These are phyloP conservation scores for Penicillium sp. DNA, from an alignment of 2,329 filamentous ascomycete genomes.

Conservation along the genomic window DNA sequence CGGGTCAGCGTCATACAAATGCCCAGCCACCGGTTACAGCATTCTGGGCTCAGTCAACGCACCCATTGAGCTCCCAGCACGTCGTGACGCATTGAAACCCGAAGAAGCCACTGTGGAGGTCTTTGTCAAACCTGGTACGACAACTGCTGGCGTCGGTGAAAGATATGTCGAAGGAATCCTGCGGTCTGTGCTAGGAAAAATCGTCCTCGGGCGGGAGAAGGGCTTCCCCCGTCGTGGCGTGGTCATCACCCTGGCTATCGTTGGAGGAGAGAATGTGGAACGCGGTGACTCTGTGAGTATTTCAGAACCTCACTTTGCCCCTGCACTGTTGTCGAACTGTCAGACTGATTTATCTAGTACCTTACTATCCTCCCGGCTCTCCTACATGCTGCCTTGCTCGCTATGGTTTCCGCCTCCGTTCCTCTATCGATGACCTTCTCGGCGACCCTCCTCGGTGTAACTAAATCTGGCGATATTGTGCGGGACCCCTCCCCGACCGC, in stretches of 20 bases:
- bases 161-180: constrained; percentile 70
- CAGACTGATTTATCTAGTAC: constrained; percentile 53
- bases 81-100: constrained; percentile 78
- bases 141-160: constrained; percentile 79
- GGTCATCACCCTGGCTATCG: constrained; percentile 44
- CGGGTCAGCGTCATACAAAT: constrained; percentile 43
- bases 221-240: constrained; percentile 43
- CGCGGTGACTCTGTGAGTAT: constrained; percentile 41
- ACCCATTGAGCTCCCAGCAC: constrained; percentile 76
- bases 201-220: constrained; percentile 45
- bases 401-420: constrained; percentile 77
- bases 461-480: constrained; percentile 45
- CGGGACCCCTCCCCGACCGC: constrained; percentile 63
- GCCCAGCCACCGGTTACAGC: constrained; percentile 62
- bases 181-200: constrained; percentile 35
- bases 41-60: constrained; percentile 87
- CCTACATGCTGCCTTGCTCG: constrained; percentile 73
- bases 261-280: constrained; percentile 34
- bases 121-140: constrained; percentile 78
- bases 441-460: constrained; percentile 62
- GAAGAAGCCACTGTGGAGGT: constrained; percentile 91
- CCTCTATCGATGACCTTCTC: constrained; percentile 73
- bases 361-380: constrained; percentile 77
- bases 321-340: background rate
- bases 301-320: background rate